Evolutionary conservation across 257 asterid species (phyloP).

Genomic region (Linaria vulgaris): DNA sequence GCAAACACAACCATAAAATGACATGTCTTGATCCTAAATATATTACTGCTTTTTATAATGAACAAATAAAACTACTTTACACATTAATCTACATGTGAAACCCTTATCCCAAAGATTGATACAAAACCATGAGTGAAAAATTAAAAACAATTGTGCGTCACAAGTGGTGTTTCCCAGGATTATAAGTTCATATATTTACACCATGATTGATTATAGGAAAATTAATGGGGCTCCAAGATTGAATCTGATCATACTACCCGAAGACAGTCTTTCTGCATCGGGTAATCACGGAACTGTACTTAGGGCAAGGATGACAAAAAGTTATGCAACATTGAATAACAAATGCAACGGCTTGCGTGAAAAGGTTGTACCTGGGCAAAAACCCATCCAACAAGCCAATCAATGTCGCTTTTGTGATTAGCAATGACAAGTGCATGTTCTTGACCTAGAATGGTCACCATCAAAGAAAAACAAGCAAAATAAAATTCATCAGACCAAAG

Average conservation of each 20-base stretch:
- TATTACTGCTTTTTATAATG: conserved; percentile 9
- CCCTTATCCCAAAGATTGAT: background rate
- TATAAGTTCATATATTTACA: background rate
- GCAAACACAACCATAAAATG: conserved; percentile 11
- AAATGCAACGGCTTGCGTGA: conserved; percentile 15
- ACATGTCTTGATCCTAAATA: background rate
- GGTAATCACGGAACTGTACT: conserved; percentile 17
- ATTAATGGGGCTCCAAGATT: background rate
- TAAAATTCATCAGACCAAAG: conserved; percentile 3
- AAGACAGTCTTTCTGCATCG: background rate
- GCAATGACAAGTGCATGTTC: conserved; percentile 85
- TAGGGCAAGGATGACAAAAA: background rate
- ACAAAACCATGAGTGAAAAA: background rate
- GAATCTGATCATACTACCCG: background rate
- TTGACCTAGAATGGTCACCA: conserved; percentile 58
- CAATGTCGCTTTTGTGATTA: conserved; percentile 93
- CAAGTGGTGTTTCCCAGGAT: background rate
- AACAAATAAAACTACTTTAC: conserved; percentile 9
- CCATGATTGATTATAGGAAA: background rate
- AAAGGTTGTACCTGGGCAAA: conserved; percentile 74
- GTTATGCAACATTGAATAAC: conserved; percentile 9
- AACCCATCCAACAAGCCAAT: conserved; percentile 99
- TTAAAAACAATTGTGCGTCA: background rate
- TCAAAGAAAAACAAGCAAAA: conserved; percentile 19
- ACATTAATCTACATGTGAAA: background rate